phyloP scores from a whole-genome alignment of 257 asterid genomes.

The Solanum clarkiae region DNA sequence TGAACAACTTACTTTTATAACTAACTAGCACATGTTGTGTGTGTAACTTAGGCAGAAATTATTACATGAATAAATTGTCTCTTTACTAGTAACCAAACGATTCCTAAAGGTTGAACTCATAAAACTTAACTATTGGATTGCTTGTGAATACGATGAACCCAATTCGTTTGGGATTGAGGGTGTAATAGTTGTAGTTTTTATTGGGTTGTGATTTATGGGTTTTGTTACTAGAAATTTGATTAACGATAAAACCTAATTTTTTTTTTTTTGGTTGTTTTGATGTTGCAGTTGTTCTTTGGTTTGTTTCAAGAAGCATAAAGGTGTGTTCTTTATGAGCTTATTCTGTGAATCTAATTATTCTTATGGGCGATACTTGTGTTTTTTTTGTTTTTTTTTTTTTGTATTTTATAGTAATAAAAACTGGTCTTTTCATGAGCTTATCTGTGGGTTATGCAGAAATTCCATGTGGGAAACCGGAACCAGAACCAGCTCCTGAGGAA shows the following conservation, averaged over 20 bases:
- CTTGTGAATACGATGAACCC: neutral
- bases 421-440: neutral
- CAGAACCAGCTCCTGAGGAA: slow-evolving; percentile 17
- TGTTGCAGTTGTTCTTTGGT: slow-evolving; percentile 52
- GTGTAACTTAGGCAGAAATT: neutral
- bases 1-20: neutral
- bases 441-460: slow-evolving; percentile 34
- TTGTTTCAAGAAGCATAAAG: slow-evolving; percentile 89
- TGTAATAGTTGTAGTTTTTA: neutral
- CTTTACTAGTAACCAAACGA: neutral
- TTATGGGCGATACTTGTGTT: neutral
- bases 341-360: neutral
- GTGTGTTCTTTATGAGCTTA: slow-evolving; percentile 11
- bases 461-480: slow-evolving; percentile 51
- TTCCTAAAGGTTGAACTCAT: neutral
- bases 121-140: neutral
- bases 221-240: neutral
- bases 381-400: neutral
- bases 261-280: neutral
- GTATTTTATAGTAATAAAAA: neutral
- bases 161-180: neutral
- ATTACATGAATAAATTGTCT: neutral
- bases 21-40: neutral
- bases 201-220: neutral
- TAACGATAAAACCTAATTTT: neutral